Evolutionary conservation across 495 filamentous ascomycete species (phyloP).

Genomic region (Astrothelium macrocarpum): DNA sequence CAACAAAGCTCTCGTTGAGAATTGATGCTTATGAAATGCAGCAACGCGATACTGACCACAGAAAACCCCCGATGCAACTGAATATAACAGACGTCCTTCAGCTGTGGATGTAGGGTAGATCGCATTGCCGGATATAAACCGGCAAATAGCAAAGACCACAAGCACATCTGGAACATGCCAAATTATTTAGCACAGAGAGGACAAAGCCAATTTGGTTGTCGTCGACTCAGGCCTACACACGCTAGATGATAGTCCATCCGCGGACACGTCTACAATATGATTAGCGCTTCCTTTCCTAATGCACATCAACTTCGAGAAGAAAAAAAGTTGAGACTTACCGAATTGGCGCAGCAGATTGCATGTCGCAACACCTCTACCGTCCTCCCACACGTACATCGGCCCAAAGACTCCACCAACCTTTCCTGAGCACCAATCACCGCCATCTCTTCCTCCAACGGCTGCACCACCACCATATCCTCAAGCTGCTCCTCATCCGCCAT

Average conservation of each 20-base stretch:
- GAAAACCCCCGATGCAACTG: too few relatives aligned
- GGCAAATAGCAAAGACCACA: too few relatives aligned
- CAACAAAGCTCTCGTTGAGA: neutral
- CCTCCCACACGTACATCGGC: neutral
- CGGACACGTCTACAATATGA: neutral
- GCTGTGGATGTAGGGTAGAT: too few relatives aligned
- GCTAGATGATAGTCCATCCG: neutral
- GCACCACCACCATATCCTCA: neutral
- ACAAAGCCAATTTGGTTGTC: neutral
- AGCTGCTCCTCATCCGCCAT: neutral
- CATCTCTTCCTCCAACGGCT: neutral
- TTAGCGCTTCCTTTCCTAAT: neutral
- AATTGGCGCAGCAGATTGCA: neutral
- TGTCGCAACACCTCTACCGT: neutral
- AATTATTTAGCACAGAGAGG: neutral
- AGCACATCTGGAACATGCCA: neutral
- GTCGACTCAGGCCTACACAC: neutral
- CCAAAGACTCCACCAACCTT: neutral
- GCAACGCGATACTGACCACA: too few relatives aligned
- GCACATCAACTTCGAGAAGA: neutral
- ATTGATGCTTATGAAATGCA: neutral
- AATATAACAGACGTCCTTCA: too few relatives aligned
- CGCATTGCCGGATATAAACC: neutral
- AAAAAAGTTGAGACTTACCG: neutral
- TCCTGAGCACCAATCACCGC: neutral